phyloP scores from a whole-genome alignment of 192 early-diverging fungal species.

The Coemansia furcata region DNA sequence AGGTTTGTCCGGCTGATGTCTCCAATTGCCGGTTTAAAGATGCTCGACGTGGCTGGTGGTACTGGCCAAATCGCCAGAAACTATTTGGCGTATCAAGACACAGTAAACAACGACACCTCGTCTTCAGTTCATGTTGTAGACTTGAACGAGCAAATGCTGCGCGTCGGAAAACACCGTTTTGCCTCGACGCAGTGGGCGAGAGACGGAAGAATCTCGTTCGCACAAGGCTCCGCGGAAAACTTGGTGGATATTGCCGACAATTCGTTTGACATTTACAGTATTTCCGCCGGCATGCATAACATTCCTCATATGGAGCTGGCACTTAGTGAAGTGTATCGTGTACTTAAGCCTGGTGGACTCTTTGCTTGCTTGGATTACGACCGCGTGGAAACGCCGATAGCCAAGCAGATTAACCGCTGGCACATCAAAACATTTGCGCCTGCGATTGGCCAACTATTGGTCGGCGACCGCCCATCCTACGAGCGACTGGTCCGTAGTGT shows the following conservation, averaged over 20 bases:
- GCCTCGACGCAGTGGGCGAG: slow-evolving; percentile 25
- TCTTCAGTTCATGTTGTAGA: slow-evolving; percentile 81
- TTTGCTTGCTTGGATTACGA: slow-evolving; percentile 93
- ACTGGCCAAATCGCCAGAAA: slow-evolving; percentile 93
- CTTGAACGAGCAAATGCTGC: slow-evolving; percentile 91
- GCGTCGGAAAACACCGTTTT: slow-evolving; percentile 75
- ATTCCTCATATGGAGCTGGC: slow-evolving; percentile 86
- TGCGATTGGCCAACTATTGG: slow-evolving; percentile 69
- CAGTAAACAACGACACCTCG: slow-evolving; percentile 60
- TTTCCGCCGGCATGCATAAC: slow-evolving; percentile 99
- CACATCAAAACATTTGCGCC: slow-evolving; percentile 90
- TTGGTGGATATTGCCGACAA: slow-evolving; percentile 68
- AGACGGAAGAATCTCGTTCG: slow-evolving; percentile 66
- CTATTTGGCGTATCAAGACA: slow-evolving; percentile 78
- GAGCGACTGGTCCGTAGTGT: slow-evolving; percentile 91
- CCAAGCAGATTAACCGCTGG: slow-evolving; percentile 72
- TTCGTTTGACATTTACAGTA: slow-evolving; percentile 89
- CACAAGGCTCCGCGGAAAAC: slow-evolving; percentile 85
- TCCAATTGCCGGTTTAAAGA: slow-evolving; percentile 70
- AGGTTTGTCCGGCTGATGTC: slow-evolving; percentile 76
- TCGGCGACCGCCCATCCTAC: slow-evolving; percentile 84
- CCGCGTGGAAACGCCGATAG: slow-evolving; percentile 77
- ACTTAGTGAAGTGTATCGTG: slow-evolving; percentile 82
- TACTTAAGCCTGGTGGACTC: slow-evolving; percentile 87
- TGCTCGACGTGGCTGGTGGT: slow-evolving; percentile 95